Base-by-base conservation (phyloP, 352 stramenopile genomes). In the Phytophthora foliorum region DNA sequence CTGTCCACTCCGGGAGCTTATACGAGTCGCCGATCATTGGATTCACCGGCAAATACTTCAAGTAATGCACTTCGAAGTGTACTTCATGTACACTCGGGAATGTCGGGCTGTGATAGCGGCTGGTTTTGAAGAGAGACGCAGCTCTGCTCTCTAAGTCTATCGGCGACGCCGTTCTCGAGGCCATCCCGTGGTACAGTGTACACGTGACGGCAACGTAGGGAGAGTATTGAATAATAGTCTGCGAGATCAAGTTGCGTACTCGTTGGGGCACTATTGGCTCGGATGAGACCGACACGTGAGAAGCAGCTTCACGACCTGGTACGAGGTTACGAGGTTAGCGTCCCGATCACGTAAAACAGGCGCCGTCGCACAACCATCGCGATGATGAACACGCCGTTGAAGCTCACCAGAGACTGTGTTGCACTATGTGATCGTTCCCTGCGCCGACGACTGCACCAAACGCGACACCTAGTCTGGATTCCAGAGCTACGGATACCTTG, bases 201-300 rank as follows among this genome's bases (percentile, higher is more conserved):
- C n/a, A n/a, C n/a, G n/a, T n/a, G n/a, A n/a, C n/a, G n/a, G 74
- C 59, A 13, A 77, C 69, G 41, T 81, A 87, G n/a, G 56, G 50
- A 84, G 63, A 41, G 49, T 58, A 53, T 87, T 82, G 45, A 85
- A 89, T 81, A 46, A 81, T 79, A n/a, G 81, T 57, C 46, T 80
- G 69, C 2, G 60, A 65, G 3, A 80, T 74, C 36, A 81, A 69
- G 56, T 87, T 71, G 17, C 81, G 78, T 6, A 78, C 61, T 21
- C 69, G 71, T 54, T 89, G 81, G 5, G 72, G 67, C 6, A 86
- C 74, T 10, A 77, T 29, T 5, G 5, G 51, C 41, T 80, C 50
- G 4, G 67, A 59, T 14, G 72, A 72, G 21, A 67, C 63, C 49
- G 81, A 66, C 27, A 88, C 63, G 74, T 64, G n/a, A 89, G 65